Conservation (phyloP, 371 early-diverging fungal species). For the Conidiobolus incongruus region DNA sequence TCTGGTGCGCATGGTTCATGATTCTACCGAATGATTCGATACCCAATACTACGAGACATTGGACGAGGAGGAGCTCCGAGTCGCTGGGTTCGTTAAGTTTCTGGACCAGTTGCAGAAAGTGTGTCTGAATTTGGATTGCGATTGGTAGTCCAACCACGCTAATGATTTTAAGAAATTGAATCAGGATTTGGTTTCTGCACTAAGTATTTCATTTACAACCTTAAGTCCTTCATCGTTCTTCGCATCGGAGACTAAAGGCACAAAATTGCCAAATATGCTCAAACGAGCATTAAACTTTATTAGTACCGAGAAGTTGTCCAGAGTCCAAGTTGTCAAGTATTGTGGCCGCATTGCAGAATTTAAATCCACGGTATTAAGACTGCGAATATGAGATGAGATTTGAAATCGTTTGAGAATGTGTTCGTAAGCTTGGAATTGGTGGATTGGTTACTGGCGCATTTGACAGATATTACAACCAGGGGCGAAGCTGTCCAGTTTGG, state of each 20-base stretch:
- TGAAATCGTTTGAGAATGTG: slow-evolving; percentile 38
- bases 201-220: slow-evolving; percentile 9
- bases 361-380: slow-evolving; percentile 40
- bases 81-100: slow-evolving; percentile 69
- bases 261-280: background rate
- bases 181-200: too few relatives aligned
- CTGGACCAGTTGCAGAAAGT: slow-evolving; percentile 47
- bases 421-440: slow-evolving; percentile 77
- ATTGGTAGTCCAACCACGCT: background rate
- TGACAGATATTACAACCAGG: slow-evolving; percentile 54
- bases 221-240: slow-evolving; percentile 3
- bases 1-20: slow-evolving; percentile 76
- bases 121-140: slow-evolving; percentile 12
- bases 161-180: slow-evolving; percentile 1
- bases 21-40: slow-evolving; percentile 63
- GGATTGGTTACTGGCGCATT: slow-evolving; percentile 67
- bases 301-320: slow-evolving; percentile 7
- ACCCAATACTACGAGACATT: slow-evolving; percentile 23
- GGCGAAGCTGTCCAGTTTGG: slow-evolving; percentile 71
- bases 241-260: slow-evolving; percentile 4
- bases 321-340: slow-evolving; percentile 32
- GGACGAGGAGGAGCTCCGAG: slow-evolving; percentile 75
- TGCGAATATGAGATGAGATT: slow-evolving; percentile 78
- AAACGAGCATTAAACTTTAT: background rate
- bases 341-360: slow-evolving; percentile 49